These are phyloP conservation scores for Phytophthora sp. DNA, from an alignment of 352 stramenopile species.

Conservation along the genomic window DNA sequence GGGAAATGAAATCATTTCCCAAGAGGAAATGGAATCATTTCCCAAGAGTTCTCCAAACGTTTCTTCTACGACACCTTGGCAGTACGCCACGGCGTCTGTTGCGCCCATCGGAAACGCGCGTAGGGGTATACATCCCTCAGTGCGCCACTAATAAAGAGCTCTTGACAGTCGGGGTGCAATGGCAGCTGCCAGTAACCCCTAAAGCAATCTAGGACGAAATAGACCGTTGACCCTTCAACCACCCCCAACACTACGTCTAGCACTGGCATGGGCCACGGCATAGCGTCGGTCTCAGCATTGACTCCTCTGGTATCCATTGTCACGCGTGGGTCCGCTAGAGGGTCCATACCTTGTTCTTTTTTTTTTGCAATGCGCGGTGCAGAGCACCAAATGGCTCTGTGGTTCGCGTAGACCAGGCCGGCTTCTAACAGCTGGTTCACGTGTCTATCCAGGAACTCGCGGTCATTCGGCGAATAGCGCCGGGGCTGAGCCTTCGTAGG, in stretches of 20 bases:
- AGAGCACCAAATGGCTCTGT: too few species aligned
- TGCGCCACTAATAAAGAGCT: slow-evolving; percentile 28
- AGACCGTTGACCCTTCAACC: slow-evolving; percentile 18
- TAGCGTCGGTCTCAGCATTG: slow-evolving; percentile 29
- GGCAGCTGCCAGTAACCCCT: slow-evolving; percentile 36
- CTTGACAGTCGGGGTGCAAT: slow-evolving; percentile 22
- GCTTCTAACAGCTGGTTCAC: too few species aligned
- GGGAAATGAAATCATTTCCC: slow-evolving; percentile 22
- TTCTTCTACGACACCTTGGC: slow-evolving; percentile 27
- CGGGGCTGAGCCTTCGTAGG: neutral
- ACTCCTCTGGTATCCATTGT: slow-evolving; percentile 29
- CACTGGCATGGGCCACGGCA: too few species aligned
- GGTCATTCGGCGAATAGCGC: too few species aligned
- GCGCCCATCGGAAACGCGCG: slow-evolving; percentile 27
- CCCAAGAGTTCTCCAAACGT: slow-evolving; percentile 28
- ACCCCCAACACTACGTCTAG: slow-evolving; percentile 16
- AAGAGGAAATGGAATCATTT: too few species aligned
- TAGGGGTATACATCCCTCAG: slow-evolving; percentile 31
- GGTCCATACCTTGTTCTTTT: too few species aligned
- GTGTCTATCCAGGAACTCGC: too few species aligned
- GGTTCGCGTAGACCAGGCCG: too few species aligned
- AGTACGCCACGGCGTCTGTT: slow-evolving; percentile 30
- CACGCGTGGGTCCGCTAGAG: slow-evolving; percentile 25
- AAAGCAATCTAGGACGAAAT: slow-evolving; percentile 37
- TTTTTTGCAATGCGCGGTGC: too few species aligned